phyloP scores from a whole-genome alignment of 495 filamentous ascomycete genomes.

The Penicillium waksmanii region DNA sequence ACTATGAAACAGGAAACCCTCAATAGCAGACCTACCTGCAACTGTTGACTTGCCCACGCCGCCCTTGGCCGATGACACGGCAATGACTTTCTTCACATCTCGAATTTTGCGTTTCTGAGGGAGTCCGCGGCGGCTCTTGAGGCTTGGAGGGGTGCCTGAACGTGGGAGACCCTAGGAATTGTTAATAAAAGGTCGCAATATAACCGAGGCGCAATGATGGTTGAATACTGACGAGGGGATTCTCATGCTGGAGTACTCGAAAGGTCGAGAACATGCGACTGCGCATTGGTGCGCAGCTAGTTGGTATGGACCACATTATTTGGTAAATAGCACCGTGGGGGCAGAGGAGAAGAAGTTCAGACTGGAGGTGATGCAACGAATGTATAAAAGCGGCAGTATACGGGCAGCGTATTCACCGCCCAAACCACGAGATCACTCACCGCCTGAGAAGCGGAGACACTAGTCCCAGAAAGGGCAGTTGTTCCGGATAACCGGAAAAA shows the following conservation, averaged over 20 bases:
- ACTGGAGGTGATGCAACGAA: background rate
- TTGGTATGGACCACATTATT: slow-evolving; percentile 12
- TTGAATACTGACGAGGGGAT: slow-evolving; percentile 69
- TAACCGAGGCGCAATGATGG: background rate
- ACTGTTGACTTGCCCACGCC: slow-evolving; percentile 97
- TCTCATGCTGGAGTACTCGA: slow-evolving; percentile 76
- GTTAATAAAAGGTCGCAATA: slow-evolving; percentile 1
- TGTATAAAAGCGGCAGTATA: background rate
- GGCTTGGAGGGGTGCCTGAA: slow-evolving; percentile 68
- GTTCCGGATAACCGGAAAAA: slow-evolving; percentile 42
- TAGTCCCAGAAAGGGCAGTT: slow-evolving; percentile 22
- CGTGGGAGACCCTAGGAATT: slow-evolving; percentile 73
- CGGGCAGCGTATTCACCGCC: background rate
- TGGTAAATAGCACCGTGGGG: background rate
- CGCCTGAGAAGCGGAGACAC: slow-evolving; percentile 2
- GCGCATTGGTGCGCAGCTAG: slow-evolving; percentile 6
- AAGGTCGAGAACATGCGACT: slow-evolving; percentile 64
- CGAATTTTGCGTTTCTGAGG: slow-evolving; percentile 79
- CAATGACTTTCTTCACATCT: slow-evolving; percentile 83
- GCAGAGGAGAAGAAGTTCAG: background rate
- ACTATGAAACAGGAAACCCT: too few relatives aligned
- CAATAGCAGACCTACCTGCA: slow-evolving; percentile 56
- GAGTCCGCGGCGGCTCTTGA: slow-evolving; percentile 82
- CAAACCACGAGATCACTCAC: background rate
- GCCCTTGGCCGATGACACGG: slow-evolving; percentile 93